Evolutionary conservation across 345 rosid species (phyloP).

Genomic region (Eucalyptus microcorys): DNA sequence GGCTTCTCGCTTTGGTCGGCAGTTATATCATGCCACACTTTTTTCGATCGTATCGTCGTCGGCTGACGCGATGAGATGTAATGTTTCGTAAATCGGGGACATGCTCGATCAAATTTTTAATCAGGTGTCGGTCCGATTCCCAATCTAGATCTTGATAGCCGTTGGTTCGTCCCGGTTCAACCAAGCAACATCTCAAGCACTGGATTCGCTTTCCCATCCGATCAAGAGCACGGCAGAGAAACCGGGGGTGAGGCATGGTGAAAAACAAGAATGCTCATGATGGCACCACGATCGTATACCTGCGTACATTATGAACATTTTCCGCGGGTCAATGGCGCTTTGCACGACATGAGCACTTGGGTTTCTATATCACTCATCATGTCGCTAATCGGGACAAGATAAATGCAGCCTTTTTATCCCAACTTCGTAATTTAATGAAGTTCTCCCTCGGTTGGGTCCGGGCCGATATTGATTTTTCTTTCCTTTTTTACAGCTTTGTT

Average conservation of each 20-base stretch:
- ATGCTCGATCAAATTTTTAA: not conserved
- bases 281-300: not conserved
- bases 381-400: not conserved
- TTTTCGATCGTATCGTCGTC: not conserved
- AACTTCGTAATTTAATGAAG: not conserved
- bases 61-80: not conserved
- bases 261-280: not conserved
- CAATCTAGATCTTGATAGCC: too few relatives aligned
- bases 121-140: fast-evolving
- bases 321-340: not conserved
- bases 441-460: not conserved
- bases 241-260: too few relatives aligned
- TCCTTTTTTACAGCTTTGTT: not conserved
- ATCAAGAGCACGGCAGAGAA: not conserved
- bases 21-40: not conserved
- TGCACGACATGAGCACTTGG: not conserved
- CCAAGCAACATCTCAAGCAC: not conserved
- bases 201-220: not conserved
- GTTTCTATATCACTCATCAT: not conserved
- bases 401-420: not conserved
- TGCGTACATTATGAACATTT: not conserved
- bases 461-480: not conserved
- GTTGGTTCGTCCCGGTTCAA: not conserved
- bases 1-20: not conserved
- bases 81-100: not conserved